Evolutionary conservation across 352 stramenopile species (phyloP).

Genomic region (Globisporangium recalcitrans): DNA sequence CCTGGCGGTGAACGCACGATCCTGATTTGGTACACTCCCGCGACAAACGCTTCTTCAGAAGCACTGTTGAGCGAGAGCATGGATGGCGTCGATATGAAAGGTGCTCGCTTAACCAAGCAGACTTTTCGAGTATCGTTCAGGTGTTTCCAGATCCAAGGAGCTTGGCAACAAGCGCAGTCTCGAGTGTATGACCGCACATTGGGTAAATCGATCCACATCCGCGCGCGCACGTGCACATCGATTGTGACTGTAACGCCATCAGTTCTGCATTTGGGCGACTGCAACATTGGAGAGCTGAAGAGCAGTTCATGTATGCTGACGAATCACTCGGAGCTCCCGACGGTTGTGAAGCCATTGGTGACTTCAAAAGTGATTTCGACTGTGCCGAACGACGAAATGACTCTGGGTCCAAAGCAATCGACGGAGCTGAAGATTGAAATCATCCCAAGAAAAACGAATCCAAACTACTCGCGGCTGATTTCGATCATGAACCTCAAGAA

Average conservation of each 20-base stretch:
- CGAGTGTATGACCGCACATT: slow-evolving; percentile 82
- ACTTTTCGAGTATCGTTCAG: slow-evolving; percentile 85
- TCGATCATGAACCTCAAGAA: slow-evolving; percentile 87
- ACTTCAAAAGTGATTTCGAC: slow-evolving; percentile 88
- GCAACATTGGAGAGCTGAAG: slow-evolving; percentile 87
- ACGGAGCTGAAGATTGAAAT: slow-evolving; percentile 88
- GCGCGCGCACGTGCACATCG: slow-evolving; percentile 82
- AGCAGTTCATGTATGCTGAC: slow-evolving; percentile 83
- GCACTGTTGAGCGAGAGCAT: slow-evolving; percentile 30
- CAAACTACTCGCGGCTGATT: slow-evolving; percentile 85
- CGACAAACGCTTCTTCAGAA: slow-evolving; percentile 37
- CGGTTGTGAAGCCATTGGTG: slow-evolving; percentile 80
- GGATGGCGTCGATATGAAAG: slow-evolving; percentile 76
- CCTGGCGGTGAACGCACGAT: slow-evolving; percentile 86
- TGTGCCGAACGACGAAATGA: slow-evolving; percentile 85
- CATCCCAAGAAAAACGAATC: slow-evolving; percentile 86
- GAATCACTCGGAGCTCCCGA: slow-evolving; percentile 87
- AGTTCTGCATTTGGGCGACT: slow-evolving; percentile 82
- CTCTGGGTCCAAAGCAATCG: slow-evolving; percentile 81
- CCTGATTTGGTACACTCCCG: slow-evolving; percentile 81
- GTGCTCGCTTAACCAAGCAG: slow-evolving; percentile 76
- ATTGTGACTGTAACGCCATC: slow-evolving; percentile 83
- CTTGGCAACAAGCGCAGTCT: slow-evolving; percentile 82
- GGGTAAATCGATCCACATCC: slow-evolving; percentile 82
- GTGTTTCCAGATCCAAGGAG: slow-evolving; percentile 82